Evolutionary conservation across 2,329 filamentous ascomycete species (phyloP).

Genomic region (Xylaria sp.): DNA sequence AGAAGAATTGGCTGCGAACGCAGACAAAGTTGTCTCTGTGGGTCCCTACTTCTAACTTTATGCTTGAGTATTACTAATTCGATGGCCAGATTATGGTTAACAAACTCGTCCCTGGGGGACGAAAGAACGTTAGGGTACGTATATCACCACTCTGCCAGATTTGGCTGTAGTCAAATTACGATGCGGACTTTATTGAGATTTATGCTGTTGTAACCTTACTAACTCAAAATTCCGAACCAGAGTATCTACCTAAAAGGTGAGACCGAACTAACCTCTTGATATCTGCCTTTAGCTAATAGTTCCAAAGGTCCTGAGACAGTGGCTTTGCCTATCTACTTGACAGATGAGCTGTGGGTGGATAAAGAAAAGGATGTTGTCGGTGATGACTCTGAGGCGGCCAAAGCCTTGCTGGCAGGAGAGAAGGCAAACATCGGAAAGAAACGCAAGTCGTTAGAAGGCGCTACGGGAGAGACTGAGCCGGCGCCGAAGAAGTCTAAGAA

Average conservation of each 20-base stretch:
- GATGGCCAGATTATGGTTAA: slow-evolving; percentile 75
- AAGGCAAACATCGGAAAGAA: slow-evolving; percentile 74
- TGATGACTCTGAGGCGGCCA: slow-evolving; percentile 59
- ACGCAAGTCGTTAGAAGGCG: slow-evolving; percentile 61
- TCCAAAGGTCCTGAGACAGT: slow-evolving; percentile 77
- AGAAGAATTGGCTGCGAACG: slow-evolving; percentile 82
- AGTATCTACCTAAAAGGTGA: slow-evolving; percentile 80
- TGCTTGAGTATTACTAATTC: slow-evolving; percentile 43
- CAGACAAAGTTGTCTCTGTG: slow-evolving; percentile 60
- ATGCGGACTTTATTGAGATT: not conserved
- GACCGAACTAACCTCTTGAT: not conserved
- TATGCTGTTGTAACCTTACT: slow-evolving; percentile 8
- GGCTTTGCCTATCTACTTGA: slow-evolving; percentile 92
- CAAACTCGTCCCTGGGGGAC: slow-evolving; percentile 85
- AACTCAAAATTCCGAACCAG: slow-evolving; percentile 31
- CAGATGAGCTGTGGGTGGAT: slow-evolving; percentile 90
- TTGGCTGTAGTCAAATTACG: not conserved
- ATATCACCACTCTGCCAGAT: not conserved
- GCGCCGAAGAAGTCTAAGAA: slow-evolving; percentile 59
- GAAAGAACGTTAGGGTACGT: slow-evolving; percentile 60
- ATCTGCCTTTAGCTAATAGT: slow-evolving; percentile 22
- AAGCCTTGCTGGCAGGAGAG: slow-evolving; percentile 49
- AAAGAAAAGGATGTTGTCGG: slow-evolving; percentile 76
- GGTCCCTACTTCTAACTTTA: not conserved
- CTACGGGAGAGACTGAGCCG: slow-evolving; percentile 50